Evolutionary conservation across 148 eudicot species (phyloP).

Genomic region (Limonium bicolor): DNA sequence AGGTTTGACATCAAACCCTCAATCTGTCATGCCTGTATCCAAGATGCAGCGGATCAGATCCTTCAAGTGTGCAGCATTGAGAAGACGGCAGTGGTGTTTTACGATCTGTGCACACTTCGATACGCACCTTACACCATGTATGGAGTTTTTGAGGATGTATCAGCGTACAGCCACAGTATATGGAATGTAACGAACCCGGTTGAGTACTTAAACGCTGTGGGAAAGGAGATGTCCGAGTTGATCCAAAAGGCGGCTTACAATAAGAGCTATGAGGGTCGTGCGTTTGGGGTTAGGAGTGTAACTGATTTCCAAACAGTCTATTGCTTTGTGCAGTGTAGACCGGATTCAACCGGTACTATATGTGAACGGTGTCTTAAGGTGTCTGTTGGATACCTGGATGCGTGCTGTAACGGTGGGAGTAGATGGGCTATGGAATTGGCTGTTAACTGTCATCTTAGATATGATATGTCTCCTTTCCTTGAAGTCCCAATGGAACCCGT

Average conservation of each 20-base stretch:
- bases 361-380: background rate
- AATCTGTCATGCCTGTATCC: background rate
- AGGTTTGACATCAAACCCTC: background rate
- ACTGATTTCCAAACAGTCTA: background rate
- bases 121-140: background rate
- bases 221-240: background rate
- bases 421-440: no score
- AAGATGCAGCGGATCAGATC: background rate
- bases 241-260: background rate
- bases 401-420: no score
- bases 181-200: background rate
- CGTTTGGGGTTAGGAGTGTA: background rate
- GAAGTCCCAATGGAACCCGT: no score
- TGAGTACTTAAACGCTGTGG: background rate
- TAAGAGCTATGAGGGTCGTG: background rate
- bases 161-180: no score
- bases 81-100: background rate
- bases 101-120: slow-evolving; percentile 1
- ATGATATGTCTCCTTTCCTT: no score
- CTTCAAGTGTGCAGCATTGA: background rate
- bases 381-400: no score
- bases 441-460: no score
- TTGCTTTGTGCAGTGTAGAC: slow-evolving; percentile 2
- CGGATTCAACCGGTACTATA: background rate
- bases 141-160: no score